phyloP scores from a whole-genome alignment of 441 rosid genomes.

The Omphalea diandra region DNA sequence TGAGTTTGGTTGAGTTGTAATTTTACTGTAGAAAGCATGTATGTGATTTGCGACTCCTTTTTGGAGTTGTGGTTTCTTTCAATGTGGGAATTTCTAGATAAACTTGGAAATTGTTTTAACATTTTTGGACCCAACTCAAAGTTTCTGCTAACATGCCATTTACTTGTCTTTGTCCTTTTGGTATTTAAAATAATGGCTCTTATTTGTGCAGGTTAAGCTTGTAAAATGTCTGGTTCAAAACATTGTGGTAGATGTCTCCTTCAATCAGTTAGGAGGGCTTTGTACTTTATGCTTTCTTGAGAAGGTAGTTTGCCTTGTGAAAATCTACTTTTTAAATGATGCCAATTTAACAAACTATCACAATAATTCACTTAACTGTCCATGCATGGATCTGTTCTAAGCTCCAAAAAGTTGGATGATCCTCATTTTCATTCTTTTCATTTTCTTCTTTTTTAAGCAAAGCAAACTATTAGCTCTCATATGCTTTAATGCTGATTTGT shows the following conservation, averaged over 20 bases:
- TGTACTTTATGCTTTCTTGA: slow-evolving; percentile 80
- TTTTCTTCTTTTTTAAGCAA: background rate
- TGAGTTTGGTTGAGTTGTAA: background rate
- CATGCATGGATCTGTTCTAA: background rate
- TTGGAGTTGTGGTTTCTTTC: background rate
- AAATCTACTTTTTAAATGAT: background rate
- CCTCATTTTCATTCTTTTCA: background rate
- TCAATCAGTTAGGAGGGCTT: slow-evolving; percentile 83
- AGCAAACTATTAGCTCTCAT: background rate
- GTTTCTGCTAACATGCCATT: slow-evolving; percentile 15
- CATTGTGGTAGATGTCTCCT: slow-evolving; percentile 79
- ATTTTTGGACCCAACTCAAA: background rate
- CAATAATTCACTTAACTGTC: background rate
- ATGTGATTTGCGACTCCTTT: background rate
- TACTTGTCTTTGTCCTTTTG: background rate
- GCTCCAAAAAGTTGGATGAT: background rate
- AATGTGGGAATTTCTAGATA: slow-evolving; percentile 1
- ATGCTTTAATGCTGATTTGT: background rate
- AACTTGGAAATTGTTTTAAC: background rate
- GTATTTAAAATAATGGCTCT: background rate
- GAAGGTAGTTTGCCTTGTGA: slow-evolving; percentile 41
- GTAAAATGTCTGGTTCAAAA: slow-evolving; percentile 77
- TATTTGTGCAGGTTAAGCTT: slow-evolving; percentile 73
- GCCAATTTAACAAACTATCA: background rate
- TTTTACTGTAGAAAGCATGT: background rate